These are phyloP conservation scores for Aspergillus costaricaensis DNA, from an alignment of 2,329 filamentous ascomycete species.

Conservation along the genomic window DNA sequence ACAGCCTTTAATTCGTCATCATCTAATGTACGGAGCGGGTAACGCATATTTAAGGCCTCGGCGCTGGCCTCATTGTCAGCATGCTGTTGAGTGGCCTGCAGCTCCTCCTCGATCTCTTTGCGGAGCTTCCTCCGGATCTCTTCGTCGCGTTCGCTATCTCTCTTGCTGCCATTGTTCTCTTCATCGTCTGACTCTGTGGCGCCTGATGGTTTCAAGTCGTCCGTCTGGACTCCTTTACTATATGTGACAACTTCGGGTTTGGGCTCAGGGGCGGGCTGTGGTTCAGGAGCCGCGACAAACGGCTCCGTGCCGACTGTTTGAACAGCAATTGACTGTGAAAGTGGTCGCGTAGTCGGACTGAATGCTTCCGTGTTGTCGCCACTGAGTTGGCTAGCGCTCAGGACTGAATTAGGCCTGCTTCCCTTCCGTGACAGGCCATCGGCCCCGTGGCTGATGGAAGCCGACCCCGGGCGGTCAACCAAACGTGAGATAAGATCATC, in stretches of 20 bases:
- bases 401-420: conserved; percentile 82
- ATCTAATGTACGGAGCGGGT: conserved; percentile 76
- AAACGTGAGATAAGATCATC: conserved; percentile 83
- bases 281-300: conserved; percentile 77
- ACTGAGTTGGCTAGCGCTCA: conserved; percentile 79
- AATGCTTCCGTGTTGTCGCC: conserved; percentile 58
- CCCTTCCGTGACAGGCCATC: conserved; percentile 52
- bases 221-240: conserved; percentile 94
- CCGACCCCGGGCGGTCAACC: conserved; percentile 74
- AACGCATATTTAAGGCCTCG: conserved; percentile 56
- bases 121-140: conserved; percentile 82
- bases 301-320: conserved; percentile 75
- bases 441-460: conserved; percentile 57
- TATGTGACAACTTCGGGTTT: conserved; percentile 84
- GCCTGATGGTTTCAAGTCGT: conserved; percentile 64
- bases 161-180: conserved; percentile 74
- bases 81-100: conserved; percentile 66
- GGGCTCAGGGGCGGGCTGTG: conserved; percentile 54
- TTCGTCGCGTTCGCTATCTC: conserved; percentile 81
- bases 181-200: conserved; percentile 66
- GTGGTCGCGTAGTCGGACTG: conserved; percentile 42
- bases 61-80: conserved; percentile 37
- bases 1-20: conserved; percentile 87
- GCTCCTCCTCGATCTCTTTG: conserved; percentile 88
- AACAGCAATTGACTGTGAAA: conserved; percentile 52